phyloP scores from a whole-genome alignment of 495 filamentous ascomycete species.

The Geopyxis carbonaria region DNA sequence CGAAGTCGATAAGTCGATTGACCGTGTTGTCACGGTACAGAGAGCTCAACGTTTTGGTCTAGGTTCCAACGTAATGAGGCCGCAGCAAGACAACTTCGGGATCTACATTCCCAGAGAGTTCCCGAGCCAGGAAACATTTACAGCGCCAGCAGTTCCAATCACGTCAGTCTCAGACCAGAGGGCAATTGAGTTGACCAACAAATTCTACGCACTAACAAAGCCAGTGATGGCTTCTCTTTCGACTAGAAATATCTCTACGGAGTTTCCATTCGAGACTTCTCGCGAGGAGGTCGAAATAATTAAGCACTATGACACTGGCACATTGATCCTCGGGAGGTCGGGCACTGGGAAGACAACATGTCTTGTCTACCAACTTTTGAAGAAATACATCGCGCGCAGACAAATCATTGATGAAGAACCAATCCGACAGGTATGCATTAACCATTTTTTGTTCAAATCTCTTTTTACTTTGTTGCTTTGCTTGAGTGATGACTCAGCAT shows the following conservation, averaged over 20 bases:
- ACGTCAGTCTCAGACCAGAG: conserved; percentile 4
- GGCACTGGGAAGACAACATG: conserved; percentile 34
- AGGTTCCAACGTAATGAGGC: not conserved
- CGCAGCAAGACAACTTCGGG: not conserved
- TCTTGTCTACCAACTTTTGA: conserved; percentile 28
- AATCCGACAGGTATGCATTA: conserved; percentile 27
- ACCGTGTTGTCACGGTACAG: not conserved
- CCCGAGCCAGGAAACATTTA: conserved; percentile 1
- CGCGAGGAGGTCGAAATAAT: conserved; percentile 27
- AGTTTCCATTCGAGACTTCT: conserved; percentile 31
- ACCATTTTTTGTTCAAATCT: not conserved
- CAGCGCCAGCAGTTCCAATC: not conserved
- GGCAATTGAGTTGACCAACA: conserved; percentile 15
- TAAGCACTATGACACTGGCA: conserved; percentile 23
- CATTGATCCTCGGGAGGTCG: conserved; percentile 30
- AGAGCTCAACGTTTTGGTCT: not conserved
- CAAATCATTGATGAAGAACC: conserved; percentile 1
- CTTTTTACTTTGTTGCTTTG: no score
- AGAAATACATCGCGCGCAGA: conserved; percentile 18
- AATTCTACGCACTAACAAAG: conserved; percentile 29
- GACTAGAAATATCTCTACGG: conserved; percentile 6
- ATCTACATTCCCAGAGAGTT: conserved; percentile 9
- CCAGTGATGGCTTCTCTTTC: conserved; percentile 22
- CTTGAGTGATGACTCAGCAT: no score
- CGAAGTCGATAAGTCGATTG: not conserved